These are phyloP conservation scores for Linum lewisii DNA, from an alignment of 345 rosid species.

Conservation along the genomic window DNA sequence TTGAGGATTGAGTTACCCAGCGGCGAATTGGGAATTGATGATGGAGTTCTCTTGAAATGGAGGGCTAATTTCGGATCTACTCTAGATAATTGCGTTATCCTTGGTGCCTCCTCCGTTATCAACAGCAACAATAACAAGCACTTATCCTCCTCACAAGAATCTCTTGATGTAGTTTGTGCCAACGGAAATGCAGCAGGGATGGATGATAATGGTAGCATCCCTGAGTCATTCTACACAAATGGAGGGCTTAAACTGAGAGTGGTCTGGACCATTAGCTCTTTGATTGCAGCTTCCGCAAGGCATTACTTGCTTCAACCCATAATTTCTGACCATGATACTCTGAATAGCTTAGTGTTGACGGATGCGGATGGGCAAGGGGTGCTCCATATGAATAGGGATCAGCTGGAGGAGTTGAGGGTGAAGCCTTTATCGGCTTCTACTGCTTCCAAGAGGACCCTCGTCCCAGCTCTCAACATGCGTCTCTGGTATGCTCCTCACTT, in stretches of 20 bases:
- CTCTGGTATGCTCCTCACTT: slow-evolving; percentile 88
- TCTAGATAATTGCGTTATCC: slow-evolving; percentile 78
- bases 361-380: slow-evolving; percentile 92
- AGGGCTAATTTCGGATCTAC: slow-evolving; percentile 94
- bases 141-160: slow-evolving; percentile 17
- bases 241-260: slow-evolving; percentile 87
- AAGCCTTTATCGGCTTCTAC: slow-evolving; percentile 93
- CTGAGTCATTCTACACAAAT: slow-evolving; percentile 89
- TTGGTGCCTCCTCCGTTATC: slow-evolving; percentile 66
- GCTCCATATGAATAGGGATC: slow-evolving; percentile 80
- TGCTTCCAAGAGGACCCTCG: slow-evolving; percentile 87
- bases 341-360: slow-evolving; percentile 69
- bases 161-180: slow-evolving; percentile 19
- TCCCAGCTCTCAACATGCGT: slow-evolving; percentile 87
- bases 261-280: slow-evolving; percentile 92
- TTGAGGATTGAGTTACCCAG: slow-evolving; percentile 80
- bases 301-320: slow-evolving; percentile 88
- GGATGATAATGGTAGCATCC: slow-evolving; percentile 85
- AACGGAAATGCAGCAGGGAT: background rate
- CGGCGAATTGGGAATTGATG: slow-evolving; percentile 81
- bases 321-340: slow-evolving; percentile 73
- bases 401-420: slow-evolving; percentile 81
- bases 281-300: slow-evolving; percentile 94
- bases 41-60: slow-evolving; percentile 84
- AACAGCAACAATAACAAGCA: slow-evolving; percentile 15